Evolutionary conservation across 2,329 filamentous ascomycete genomes (phyloP).

Genomic region (Penicillium vulpinum): DNA sequence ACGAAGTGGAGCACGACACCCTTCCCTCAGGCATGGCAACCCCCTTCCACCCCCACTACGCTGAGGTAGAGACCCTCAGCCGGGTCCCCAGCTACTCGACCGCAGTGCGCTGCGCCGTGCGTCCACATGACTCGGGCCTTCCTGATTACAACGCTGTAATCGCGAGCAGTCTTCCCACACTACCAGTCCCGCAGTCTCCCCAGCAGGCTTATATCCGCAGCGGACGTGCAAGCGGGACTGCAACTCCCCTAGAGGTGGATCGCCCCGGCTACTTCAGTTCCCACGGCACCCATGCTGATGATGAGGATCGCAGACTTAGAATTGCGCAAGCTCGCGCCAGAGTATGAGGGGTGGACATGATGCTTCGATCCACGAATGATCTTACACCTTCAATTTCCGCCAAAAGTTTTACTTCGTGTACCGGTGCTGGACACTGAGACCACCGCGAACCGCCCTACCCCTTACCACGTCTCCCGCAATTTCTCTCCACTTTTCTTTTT

Average conservation of each 20-base stretch:
- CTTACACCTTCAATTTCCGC: not conserved
- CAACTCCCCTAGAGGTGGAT: constrained; percentile 32
- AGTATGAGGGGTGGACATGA: constrained; percentile 19
- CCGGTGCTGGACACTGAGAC: constrained; percentile 23
- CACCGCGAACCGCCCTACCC: not conserved
- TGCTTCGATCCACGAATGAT: not conserved
- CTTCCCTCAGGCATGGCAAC: constrained; percentile 47
- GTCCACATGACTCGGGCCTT: constrained; percentile 54
- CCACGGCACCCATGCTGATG: constrained; percentile 33
- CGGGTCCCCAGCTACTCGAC: constrained; percentile 78
- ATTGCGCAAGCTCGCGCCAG: constrained; percentile 43
- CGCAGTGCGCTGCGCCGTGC: constrained; percentile 65
- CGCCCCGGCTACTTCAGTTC: constrained; percentile 28
- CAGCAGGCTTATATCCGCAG: constrained; percentile 41
- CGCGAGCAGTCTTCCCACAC: constrained; percentile 28
- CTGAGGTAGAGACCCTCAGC: constrained; percentile 64
- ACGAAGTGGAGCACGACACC: constrained; percentile 49
- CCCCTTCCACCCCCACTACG: constrained; percentile 45
- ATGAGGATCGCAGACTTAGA: constrained; percentile 43
- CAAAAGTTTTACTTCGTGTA: constrained; percentile 4
- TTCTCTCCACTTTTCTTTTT: not conserved
- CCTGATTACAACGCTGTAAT: constrained; percentile 67
- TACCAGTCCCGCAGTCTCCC: constrained; percentile 36
- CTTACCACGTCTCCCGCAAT: not conserved
- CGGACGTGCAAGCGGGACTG: constrained; percentile 37